Evolutionary conservation across 1,139 yeast genomes (phyloP).

Genomic region (Lodderomyces pseudojiufengensis): DNA sequence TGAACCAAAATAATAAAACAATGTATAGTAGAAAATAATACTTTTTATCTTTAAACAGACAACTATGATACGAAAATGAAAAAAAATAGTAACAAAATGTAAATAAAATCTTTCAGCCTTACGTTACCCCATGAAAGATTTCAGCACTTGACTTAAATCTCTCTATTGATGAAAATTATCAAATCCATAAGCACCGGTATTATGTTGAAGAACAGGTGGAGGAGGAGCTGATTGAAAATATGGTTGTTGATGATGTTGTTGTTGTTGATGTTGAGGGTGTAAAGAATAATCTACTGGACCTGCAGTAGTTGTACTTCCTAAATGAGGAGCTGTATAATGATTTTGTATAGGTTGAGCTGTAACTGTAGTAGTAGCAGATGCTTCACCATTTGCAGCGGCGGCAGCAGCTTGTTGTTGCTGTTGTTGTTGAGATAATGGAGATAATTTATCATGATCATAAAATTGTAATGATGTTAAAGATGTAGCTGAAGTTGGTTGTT

Average conservation of each 20-base stretch:
- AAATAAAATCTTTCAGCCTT: too few relatives aligned
- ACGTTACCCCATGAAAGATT: too few relatives aligned
- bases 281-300: slow-evolving; percentile 1
- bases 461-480: slow-evolving; percentile 10
- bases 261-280: slow-evolving; percentile 10
- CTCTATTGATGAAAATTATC: slow-evolving; percentile 1
- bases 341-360: too few relatives aligned
- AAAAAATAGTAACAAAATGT: too few relatives aligned
- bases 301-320: not conserved
- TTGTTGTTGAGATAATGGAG: slow-evolving; percentile 13
- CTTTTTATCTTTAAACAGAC: too few relatives aligned
- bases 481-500: slow-evolving; percentile 6
- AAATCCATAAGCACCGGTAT: slow-evolving; percentile 5
- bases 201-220: slow-evolving; percentile 11
- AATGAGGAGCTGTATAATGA: not conserved
- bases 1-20: too few relatives aligned
- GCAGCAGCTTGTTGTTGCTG: slow-evolving; percentile 8
- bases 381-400: slow-evolving; percentile 1
- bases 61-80: too few relatives aligned
- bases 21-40: too few relatives aligned
- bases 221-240: slow-evolving; percentile 4
- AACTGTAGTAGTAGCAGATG: too few relatives aligned
- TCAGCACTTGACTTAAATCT: too few relatives aligned
- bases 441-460: slow-evolving; percentile 14
- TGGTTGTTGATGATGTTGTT: slow-evolving; percentile 9